phyloP scores from a whole-genome alignment of 768 basidiomycete genomes.

The Mycena amicta region DNA sequence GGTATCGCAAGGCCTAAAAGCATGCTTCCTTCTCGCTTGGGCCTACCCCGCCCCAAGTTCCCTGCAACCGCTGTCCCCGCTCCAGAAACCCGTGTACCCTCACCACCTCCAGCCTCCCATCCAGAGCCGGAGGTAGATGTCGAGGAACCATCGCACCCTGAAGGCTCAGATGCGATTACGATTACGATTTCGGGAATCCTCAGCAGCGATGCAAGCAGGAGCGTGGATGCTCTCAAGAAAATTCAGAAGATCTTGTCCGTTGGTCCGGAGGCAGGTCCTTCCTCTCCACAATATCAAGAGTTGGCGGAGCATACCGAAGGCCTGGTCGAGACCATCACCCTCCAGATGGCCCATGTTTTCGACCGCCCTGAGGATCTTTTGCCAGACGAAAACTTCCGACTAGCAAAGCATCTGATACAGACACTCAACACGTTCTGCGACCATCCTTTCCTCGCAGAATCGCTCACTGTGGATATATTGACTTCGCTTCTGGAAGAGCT shows the following conservation, averaged over 20 bases:
- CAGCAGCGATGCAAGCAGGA: constrained; percentile 80
- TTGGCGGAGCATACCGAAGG: constrained; percentile 80
- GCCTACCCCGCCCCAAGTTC: constrained; percentile 59
- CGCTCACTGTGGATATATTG: constrained; percentile 81
- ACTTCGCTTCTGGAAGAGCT: constrained; percentile 90
- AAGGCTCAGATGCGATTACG: constrained; percentile 62
- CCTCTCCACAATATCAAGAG: constrained; percentile 73
- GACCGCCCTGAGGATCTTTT: constrained; percentile 76
- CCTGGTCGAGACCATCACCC: constrained; percentile 85
- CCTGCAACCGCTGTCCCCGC: constrained; percentile 24
- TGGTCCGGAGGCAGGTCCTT: constrained; percentile 71
- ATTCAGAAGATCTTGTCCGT: constrained; percentile 85
- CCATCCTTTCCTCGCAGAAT: constrained; percentile 84
- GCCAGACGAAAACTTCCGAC: constrained; percentile 80
- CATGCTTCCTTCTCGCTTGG: constrained; percentile 75
- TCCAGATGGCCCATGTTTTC: constrained; percentile 92
- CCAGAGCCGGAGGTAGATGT: constrained; percentile 31
- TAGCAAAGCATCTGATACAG: constrained; percentile 97
- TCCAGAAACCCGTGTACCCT: constrained; percentile 16
- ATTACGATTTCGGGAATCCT: constrained; percentile 87
- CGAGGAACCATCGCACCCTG: constrained; percentile 35
- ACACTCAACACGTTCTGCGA: constrained; percentile 95
- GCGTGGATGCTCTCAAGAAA: constrained; percentile 92
- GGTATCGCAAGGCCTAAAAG: constrained; percentile 61
- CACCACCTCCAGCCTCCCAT: constrained; percentile 6